These are phyloP conservation scores for Annulohypoxylon bovei DNA, from an alignment of 495 filamentous ascomycete species.

Conservation along the genomic window DNA sequence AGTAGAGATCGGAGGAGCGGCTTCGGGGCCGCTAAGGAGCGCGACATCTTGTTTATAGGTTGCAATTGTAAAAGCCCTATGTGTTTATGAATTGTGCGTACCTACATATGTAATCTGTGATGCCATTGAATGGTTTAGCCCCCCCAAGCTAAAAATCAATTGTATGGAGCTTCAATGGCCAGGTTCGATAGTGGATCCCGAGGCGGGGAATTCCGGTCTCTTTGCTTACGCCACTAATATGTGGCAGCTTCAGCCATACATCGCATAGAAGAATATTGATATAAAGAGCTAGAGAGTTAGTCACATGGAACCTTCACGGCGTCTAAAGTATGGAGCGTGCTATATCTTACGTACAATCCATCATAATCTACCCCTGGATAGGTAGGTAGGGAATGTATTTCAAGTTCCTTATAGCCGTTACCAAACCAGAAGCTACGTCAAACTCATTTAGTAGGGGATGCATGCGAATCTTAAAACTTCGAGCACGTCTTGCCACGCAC, in stretches of 20 bases:
- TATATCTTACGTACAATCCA: too few relatives aligned
- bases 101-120: too few relatives aligned
- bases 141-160: constrained; percentile 15
- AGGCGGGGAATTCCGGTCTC: not conserved
- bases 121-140: not conserved
- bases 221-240: constrained; percentile 22
- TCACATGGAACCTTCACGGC: not conserved
- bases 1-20: constrained; percentile 34
- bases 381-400: too few relatives aligned
- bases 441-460: too few relatives aligned
- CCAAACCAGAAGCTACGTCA: too few relatives aligned
- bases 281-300: not conserved
- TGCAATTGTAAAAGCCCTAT: not conserved
- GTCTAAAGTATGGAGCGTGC: not conserved
- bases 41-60: constrained; percentile 39
- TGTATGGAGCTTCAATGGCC: constrained; percentile 32
- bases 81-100: constrained; percentile 8
- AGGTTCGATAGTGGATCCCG: constrained; percentile 1
- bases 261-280: not conserved
- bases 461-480: not conserved
- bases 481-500: constrained; percentile 2
- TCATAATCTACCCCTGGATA: too few relatives aligned
- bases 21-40: constrained; percentile 25
- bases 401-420: too few relatives aligned
- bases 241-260: constrained; percentile 41